Evolutionary conservation across 306 rosid genomes (phyloP).

Genomic region (Canavalia gladiata): DNA sequence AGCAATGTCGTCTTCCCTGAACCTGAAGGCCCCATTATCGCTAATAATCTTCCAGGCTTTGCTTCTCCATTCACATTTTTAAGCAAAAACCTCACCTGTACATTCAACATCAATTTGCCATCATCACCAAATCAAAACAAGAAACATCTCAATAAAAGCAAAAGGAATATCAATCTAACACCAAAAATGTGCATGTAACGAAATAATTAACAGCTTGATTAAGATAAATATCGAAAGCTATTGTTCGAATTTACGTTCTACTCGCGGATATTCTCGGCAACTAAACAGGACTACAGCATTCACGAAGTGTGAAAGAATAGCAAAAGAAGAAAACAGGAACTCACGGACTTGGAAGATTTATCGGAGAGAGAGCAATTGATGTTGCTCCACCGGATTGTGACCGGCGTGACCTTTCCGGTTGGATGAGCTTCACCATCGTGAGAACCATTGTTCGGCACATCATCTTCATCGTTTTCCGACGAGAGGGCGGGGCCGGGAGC

Average conservation of each 20-base stretch:
- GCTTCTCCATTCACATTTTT: conserved; percentile 87
- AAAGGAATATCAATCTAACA: neutral
- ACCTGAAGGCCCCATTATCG: conserved; percentile 99
- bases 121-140: neutral
- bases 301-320: neutral
- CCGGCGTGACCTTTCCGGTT: conserved; percentile 65
- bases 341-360: conserved; percentile 70
- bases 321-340: conserved; percentile 41
- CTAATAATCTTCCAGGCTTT: conserved; percentile 82
- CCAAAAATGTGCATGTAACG: conserved; percentile 28
- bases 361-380: conserved; percentile 78
- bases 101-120: conserved; percentile 34
- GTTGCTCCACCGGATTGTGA: conserved; percentile 80
- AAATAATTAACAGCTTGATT: neutral
- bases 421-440: conserved; percentile 41
- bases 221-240: conserved; percentile 22
- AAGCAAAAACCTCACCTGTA: conserved; percentile 78
- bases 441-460: conserved; percentile 41
- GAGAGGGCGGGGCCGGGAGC: conserved; percentile 73
- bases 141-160: neutral
- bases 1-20: conserved; percentile 97
- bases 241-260: neutral
- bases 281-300: conserved; percentile 27
- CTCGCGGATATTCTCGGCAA: conserved; percentile 20
- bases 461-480: conserved; percentile 62